Base-by-base conservation (phyloP, 73 alveolate genomes). In the Paraurostyla sp. region DNA sequence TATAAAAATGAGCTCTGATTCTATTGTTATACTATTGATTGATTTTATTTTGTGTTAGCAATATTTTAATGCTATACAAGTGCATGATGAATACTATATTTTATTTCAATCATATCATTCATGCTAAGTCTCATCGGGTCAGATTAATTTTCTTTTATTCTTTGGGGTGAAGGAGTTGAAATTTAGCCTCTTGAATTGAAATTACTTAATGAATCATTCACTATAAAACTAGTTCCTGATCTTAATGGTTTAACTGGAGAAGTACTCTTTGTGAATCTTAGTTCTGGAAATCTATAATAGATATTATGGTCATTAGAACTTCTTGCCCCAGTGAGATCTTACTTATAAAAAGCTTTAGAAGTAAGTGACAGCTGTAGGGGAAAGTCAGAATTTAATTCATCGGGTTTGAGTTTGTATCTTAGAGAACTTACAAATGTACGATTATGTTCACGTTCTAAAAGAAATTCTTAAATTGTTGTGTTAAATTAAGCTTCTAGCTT, bases 401-500 rank as follows among this genome's bases (percentile, higher is more conserved):
- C 3, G 7, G 20, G 2, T 0, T 18, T 65, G 23, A 33, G 40
- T 40, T 65, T 65, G 25, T 16, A 65, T 38, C 36, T 65, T 6
- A 65, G 25, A 3, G 60, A 33, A 65, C 15, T 40, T 35, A 65
- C 41, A 38, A 65, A 65, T 16, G 56, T 65, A 7, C 18, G 4
- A 65, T 65, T 65, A 38, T 65, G 82, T 65, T 65, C 82, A 15
- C 82, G 7, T 22, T 65, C 82, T n/a, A 65, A 38, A 13, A 65
- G 58, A 38, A 38, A 40, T 13, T 65, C 82, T 38, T 32, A 65
- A 13, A 65, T 65, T 38, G 45, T 38, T 18, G 16, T 38, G 25
- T 65, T 65, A 58, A 65, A 65, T 38, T 36, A 38, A 15, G 82
- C 35, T 35, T 65, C 6, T 0, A 38, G 23, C 7, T 38, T 40